Evolutionary conservation across 495 filamentous ascomycete species (phyloP).

Genomic region (Penicillium steckii): DNA sequence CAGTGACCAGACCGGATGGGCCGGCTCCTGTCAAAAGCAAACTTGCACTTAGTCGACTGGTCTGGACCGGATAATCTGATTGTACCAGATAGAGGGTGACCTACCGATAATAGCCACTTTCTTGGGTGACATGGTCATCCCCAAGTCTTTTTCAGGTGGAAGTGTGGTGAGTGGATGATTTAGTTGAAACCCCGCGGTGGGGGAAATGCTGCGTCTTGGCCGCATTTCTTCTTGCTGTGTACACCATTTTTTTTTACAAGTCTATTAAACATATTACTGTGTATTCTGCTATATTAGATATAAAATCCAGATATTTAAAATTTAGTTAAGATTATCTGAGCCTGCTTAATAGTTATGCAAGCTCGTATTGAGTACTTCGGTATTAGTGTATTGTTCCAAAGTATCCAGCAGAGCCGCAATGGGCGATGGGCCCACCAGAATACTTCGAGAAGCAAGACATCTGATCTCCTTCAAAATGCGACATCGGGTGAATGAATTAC

Average conservation of each 20-base stretch:
- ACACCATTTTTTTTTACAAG: too few relatives aligned
- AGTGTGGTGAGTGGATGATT: neutral
- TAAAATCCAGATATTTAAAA: neutral
- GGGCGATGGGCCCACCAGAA: neutral
- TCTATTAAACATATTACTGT: too few relatives aligned
- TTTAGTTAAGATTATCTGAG: neutral
- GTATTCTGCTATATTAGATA: neutral
- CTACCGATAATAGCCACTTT: slow-evolving; percentile 68
- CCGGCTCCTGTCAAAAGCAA: slow-evolving; percentile 59
- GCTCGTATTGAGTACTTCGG: neutral
- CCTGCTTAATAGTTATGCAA: too few relatives aligned
- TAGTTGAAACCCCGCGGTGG: neutral
- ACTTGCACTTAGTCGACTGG: neutral
- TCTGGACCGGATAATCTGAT: neutral
- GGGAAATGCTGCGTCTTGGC: neutral
- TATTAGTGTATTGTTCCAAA: neutral
- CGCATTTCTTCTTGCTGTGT: too few relatives aligned
- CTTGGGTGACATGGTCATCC: slow-evolving; percentile 40
- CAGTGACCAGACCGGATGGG: slow-evolving; percentile 76
- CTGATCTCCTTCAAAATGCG: neutral
- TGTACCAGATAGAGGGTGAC: slow-evolving; percentile 14
- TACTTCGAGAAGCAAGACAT: too few relatives aligned
- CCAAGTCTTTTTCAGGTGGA: neutral
- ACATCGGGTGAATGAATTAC: neutral
- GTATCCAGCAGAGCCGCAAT: neutral